These are phyloP conservation scores for Didymella segeticola DNA, from an alignment of 2,329 filamentous ascomycete genomes.

Conservation along the genomic window DNA sequence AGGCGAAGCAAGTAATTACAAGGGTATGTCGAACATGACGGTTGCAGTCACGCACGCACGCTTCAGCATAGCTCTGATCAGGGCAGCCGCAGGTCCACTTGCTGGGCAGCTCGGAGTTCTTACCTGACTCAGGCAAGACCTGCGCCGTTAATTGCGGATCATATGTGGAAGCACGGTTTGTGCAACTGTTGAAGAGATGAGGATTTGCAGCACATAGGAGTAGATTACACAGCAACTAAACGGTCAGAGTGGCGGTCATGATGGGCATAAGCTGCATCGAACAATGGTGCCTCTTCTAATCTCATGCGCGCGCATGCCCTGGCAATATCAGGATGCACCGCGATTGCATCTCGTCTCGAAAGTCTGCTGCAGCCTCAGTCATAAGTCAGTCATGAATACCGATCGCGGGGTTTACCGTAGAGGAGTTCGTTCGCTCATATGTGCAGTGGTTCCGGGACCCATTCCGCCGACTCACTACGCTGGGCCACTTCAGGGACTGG, in stretches of 20 bases:
- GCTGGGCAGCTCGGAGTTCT: background rate
- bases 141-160: background rate
- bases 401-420: no score
- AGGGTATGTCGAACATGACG: background rate
- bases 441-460: background rate
- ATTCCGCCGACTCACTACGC: background rate
- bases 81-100: background rate
- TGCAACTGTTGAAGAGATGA: slow-evolving; percentile 13
- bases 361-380: background rate
- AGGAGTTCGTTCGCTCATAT: background rate
- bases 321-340: background rate
- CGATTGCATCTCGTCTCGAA: background rate
- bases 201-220: slow-evolving; percentile 6
- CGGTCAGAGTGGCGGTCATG: slow-evolving; percentile 8
- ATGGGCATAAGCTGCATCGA: background rate
- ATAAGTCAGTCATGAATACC: no score
- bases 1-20: slow-evolving; percentile 1
- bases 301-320: slow-evolving; percentile 3
- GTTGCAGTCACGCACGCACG: slow-evolving; percentile 3
- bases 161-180: background rate
- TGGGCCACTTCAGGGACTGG: background rate
- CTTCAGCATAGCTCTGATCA: slow-evolving; percentile 1
- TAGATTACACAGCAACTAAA: background rate
- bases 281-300: background rate
- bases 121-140: slow-evolving; percentile 5